phyloP scores from a whole-genome alignment of 2,329 filamentous ascomycete species.

The Triangularia setosa region DNA sequence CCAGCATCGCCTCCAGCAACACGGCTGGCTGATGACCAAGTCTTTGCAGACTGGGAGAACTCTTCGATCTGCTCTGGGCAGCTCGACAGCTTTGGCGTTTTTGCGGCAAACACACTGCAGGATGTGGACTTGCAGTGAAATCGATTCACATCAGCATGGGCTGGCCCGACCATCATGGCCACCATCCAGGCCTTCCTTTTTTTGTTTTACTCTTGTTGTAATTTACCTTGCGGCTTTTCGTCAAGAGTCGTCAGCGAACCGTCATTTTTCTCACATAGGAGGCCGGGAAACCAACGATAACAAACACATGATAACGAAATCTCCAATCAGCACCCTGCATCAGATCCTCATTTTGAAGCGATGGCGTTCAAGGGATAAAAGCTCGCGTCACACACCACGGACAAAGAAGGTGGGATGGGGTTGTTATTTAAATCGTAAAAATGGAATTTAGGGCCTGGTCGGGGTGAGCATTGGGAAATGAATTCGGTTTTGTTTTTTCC shows the following conservation, averaged over 20 bases:
- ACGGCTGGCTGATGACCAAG: constrained; percentile 34
- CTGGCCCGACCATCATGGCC: not conserved
- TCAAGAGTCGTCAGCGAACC: too few relatives aligned
- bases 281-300: not conserved
- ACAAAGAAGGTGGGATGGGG: not conserved
- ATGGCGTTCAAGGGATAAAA: not conserved
- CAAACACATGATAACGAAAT: not conserved
- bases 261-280: too few relatives aligned
- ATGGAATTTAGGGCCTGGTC: constrained; percentile 3
- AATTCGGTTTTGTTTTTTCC: not conserved
- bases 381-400: not conserved
- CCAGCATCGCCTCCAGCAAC: constrained; percentile 31
- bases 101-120: constrained; percentile 37
- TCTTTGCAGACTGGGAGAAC: constrained; percentile 50
- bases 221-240: too few relatives aligned
- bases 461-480: not conserved
- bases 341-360: not conserved
- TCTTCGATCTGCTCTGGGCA: constrained; percentile 53
- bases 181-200: not conserved
- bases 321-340: too few relatives aligned
- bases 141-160: not conserved
- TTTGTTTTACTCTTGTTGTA: not conserved
- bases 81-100: constrained; percentile 47
- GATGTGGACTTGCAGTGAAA: constrained; percentile 23
- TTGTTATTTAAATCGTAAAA: not conserved